Conservation (phyloP, 139 green algal species). For the Closterium sp. region DNA sequence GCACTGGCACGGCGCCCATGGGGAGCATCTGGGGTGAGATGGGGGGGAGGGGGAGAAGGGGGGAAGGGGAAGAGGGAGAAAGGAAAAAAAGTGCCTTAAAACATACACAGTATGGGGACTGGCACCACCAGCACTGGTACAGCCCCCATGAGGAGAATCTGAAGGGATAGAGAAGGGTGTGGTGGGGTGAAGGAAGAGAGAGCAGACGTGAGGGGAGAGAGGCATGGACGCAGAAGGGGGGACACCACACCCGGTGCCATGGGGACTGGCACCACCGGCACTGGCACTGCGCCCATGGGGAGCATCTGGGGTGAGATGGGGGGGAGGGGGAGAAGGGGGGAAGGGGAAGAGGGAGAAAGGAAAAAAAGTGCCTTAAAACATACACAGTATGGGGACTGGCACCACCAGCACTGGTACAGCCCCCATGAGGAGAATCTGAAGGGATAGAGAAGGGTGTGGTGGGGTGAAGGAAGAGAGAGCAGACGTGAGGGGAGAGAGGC, state of each 20-base stretch:
- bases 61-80: no score
- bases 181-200: no score
- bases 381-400: neutral
- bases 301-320: no score
- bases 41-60: no score
- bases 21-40: neutral
- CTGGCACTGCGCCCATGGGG: neutral
- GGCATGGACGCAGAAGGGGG: conserved; percentile 6
- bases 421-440: neutral
- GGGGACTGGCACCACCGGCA: neutral
- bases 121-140: neutral
- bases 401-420: no score
- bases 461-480: no score
- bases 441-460: no score
- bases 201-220: neutral
- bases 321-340: no score
- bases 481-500: no score
- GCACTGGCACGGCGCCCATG: neutral
- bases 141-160: neutral
- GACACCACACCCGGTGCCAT: neutral
- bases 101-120: neutral
- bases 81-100: no score
- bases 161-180: neutral
- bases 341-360: no score
- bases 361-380: no score